A percentile compares a stretch with the other conserved stretches of the same genome.
Evolutionary conservation across 768 basidiomycete species (phyloP).

Genomic region (Cystofilobasidium capitatum): DNA sequence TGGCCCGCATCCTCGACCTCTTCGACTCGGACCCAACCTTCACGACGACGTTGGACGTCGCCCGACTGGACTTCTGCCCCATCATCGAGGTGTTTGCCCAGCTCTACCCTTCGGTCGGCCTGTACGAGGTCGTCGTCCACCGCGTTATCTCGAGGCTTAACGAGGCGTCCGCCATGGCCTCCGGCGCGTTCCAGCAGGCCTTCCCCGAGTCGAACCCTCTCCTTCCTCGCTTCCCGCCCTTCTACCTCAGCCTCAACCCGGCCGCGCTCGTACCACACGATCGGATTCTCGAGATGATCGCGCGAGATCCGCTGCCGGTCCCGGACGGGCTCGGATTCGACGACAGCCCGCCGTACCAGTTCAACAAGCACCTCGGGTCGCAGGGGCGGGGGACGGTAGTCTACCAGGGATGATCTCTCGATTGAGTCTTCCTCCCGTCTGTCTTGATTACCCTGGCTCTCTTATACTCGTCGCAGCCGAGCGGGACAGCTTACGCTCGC

Average conservation of each 20-base stretch:
- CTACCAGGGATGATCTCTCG: too few species aligned
- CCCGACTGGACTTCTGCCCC: slow-evolving; percentile 5
- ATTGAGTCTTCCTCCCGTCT: too few species aligned
- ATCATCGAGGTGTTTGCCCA: slow-evolving; percentile 3
- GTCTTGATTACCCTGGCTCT: too few species aligned
- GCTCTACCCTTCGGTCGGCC: slow-evolving; percentile 7
- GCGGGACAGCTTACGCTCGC: too few species aligned
- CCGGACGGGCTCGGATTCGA: background rate
- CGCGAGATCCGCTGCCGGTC: background rate
- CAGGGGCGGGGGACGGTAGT: too few species aligned
- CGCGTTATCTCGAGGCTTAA: background rate
- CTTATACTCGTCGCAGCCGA: too few species aligned
- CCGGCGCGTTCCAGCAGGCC: background rate
- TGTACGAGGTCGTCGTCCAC: slow-evolving; percentile 7
- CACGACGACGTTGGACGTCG: slow-evolving; percentile 5
- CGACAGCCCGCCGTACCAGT: slow-evolving; percentile 2
- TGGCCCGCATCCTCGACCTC: slow-evolving; percentile 8
- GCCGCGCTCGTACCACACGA: background rate
- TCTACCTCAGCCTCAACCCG: background rate
- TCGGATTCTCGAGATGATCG: background rate
- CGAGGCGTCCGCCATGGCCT: slow-evolving; percentile 1
- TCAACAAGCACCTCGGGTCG: background rate
- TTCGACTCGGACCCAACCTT: slow-evolving; percentile 14
- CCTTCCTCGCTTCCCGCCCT: slow-evolving; percentile 3
- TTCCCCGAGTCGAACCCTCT: background rate